Evolutionary conservation across 805 yeast species (phyloP), one percentile per base, ranked within the genome.

Genomic region (Candida lessepsii): DNA sequence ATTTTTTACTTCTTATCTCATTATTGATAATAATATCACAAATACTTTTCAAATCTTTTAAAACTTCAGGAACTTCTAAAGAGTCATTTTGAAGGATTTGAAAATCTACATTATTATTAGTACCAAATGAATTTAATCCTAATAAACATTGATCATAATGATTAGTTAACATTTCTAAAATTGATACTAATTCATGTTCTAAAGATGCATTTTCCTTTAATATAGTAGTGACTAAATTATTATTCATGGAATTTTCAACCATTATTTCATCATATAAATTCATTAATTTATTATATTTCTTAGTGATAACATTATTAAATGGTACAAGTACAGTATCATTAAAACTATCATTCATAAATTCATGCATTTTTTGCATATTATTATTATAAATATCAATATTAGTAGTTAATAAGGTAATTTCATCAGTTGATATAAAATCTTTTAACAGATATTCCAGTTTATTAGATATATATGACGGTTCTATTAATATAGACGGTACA

Each of bases 61-160:
- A 54, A 0, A 85, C 86, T 1, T 68, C 72, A 1, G 78, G 75
- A 3, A 85, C 66, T 45, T 85, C 86, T 3, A 54, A 49, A 14
- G 73, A 65, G 52, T 82, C 90, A 33, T 67, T 68, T 14, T 60
- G 60, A 2, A 84, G 61, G 2, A 81, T 76, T 2, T 64, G 57
- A 13, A 70, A 57, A 54, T 48, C 75, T 71, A 19, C 49, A 38
- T 43, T 63, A 3, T 39, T 36, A 7, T 45, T 42, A 11, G 14
- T 3, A n/a, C 63, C 54, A 16, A 57, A 52, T n/a, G 73, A 60
- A 4, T 61, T 60, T 2, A 65, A 53, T 8, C 78, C 84, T 45
- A 75, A 63, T 9, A 64, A 50, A 49, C 95, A 85, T 54, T 86
- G 88, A 58, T 89, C 96, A 52, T 81, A 87, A 61, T 89, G 96